Evolutionary conservation across 345 rosid species (phyloP).

Genomic region (Salix arbutifolia): DNA sequence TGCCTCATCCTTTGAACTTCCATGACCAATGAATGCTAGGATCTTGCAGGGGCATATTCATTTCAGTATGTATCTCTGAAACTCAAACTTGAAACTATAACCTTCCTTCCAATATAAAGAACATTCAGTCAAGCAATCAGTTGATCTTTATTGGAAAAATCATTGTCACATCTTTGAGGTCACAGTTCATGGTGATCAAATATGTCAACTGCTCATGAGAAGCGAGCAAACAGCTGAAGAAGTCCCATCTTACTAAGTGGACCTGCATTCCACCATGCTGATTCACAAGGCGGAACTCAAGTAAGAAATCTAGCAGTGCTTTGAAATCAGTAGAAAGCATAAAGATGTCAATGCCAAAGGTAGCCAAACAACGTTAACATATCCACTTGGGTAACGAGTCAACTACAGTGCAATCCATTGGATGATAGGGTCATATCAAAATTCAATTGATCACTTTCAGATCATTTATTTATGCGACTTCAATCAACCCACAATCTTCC

Average conservation of each 20-base stretch:
- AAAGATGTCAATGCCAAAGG: slow-evolving; percentile 16
- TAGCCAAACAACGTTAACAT: slow-evolving; percentile 9
- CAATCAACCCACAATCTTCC: background rate
- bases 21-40: slow-evolving; percentile 13
- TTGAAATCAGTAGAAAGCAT: slow-evolving; percentile 21
- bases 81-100: slow-evolving; percentile 13
- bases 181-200: slow-evolving; percentile 5
- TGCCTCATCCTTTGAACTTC: slow-evolving; percentile 18
- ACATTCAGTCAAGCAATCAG: slow-evolving; percentile 7
- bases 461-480: background rate
- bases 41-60: slow-evolving; percentile 14
- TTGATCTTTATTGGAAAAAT: background rate
- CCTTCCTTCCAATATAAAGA: slow-evolving; percentile 11
- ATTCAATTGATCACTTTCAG: background rate
- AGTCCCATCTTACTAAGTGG: slow-evolving; percentile 16
- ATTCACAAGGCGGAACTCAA: slow-evolving; percentile 24
- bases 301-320: slow-evolving; percentile 28
- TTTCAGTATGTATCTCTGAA: slow-evolving; percentile 10
- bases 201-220: slow-evolving; percentile 10
- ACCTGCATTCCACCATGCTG: slow-evolving; percentile 28
- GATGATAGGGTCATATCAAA: background rate
- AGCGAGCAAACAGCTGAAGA: slow-evolving; percentile 10
- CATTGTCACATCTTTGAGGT: background rate
- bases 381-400: background rate
- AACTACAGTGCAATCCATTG: background rate